phyloP scores from a whole-genome alignment of 164 flowering plant species.

The Vitis amurensis region DNA sequence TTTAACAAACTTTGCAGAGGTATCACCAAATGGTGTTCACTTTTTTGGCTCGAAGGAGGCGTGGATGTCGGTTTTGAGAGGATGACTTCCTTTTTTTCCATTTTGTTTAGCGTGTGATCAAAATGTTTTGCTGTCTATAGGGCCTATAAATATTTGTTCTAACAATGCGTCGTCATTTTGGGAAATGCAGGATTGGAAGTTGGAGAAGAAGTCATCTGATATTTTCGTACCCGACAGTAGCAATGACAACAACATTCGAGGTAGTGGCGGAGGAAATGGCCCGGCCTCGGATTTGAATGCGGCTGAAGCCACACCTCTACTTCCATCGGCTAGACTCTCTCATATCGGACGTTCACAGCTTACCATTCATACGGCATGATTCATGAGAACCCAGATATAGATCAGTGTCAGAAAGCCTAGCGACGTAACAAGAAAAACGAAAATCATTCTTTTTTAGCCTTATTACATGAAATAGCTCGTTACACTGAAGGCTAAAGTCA shows the following conservation, averaged over 20 bases:
- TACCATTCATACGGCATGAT: slow-evolving; percentile 40
- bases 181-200: slow-evolving; percentile 64
- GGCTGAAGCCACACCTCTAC: slow-evolving; percentile 82
- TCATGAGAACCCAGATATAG: not conserved
- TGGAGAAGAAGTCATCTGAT: slow-evolving; percentile 89
- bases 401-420: too few species aligned
- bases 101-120: not conserved
- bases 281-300: slow-evolving; percentile 35
- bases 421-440: not conserved
- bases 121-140: not conserved
- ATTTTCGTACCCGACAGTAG: slow-evolving; percentile 39
- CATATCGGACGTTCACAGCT: slow-evolving; percentile 74
- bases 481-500: not conserved
- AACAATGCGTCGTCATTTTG: not conserved
- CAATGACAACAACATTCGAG: slow-evolving; percentile 21
- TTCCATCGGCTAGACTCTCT: slow-evolving; percentile 67
- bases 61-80: too few species aligned
- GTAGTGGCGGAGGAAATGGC: slow-evolving; percentile 28
- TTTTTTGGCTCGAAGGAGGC: too few species aligned
- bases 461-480: slow-evolving; percentile 2
- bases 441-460: not conserved
- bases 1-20: too few species aligned
- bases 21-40: too few species aligned
- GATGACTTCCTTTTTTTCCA: not conserved
- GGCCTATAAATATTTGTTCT: not conserved